Evolutionary conservation across 1,139 yeast genomes (phyloP).

Genomic region (Scheffersomyces parashehatae): DNA sequence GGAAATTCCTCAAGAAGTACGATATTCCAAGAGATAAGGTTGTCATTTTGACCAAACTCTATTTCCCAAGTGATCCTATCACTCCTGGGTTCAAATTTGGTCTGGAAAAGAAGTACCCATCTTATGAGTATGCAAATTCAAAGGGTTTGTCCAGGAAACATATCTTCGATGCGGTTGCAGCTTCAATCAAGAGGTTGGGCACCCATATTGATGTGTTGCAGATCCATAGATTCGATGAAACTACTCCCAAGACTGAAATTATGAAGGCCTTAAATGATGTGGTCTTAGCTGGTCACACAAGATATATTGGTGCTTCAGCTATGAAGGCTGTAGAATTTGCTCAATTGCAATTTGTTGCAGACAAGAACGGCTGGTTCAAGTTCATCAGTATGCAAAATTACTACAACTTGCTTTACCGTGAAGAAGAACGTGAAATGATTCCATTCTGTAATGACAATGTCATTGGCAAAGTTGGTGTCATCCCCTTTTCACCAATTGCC

Average conservation of each 20-base stretch:
- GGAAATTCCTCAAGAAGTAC: constrained; percentile 43
- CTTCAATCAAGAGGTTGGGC: constrained; percentile 17
- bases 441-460: constrained; percentile 46
- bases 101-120: not conserved
- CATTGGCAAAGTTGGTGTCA: constrained; percentile 44
- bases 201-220: constrained; percentile 20
- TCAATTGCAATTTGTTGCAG: constrained; percentile 18
- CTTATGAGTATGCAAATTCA: constrained; percentile 12
- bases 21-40: constrained; percentile 44
- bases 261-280: constrained; percentile 20
- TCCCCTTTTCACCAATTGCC: constrained; percentile 55
- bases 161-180: constrained; percentile 17
- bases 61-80: constrained; percentile 6
- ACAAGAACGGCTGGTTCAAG: constrained; percentile 31
- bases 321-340: constrained; percentile 18
- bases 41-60: constrained; percentile 46
- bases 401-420: constrained; percentile 56
- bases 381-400: constrained; percentile 61
- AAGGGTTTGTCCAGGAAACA: constrained; percentile 18
- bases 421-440: constrained; percentile 62
- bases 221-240: constrained; percentile 16
- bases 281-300: constrained; percentile 13
- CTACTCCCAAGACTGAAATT: constrained; percentile 15
- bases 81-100: constrained; percentile 3
- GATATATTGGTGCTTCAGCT: constrained; percentile 20